Percentiles rank a stretch among this genome's conserved stretches.
phyloP scores from a whole-genome alignment of 116 monocot species.

The Dioscorea cayenensis region DNA sequence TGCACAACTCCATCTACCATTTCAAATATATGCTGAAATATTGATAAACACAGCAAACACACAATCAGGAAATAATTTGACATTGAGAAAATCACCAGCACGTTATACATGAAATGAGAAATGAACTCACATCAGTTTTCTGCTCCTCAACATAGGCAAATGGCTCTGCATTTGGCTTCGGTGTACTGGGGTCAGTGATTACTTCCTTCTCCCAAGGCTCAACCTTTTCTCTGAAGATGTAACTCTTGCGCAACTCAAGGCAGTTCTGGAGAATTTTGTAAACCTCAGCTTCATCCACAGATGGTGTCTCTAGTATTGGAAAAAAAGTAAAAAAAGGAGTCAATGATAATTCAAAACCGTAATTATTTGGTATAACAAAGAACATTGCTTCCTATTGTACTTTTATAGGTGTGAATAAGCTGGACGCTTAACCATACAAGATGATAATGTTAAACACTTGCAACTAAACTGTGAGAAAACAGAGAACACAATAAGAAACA shows the following conservation, averaged over 20 bases:
- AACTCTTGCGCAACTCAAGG: constrained; percentile 75
- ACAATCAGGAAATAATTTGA: not conserved
- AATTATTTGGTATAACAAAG: not conserved
- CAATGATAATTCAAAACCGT: not conserved
- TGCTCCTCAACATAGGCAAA: constrained; percentile 65
- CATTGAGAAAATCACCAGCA: not conserved
- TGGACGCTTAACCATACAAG: no score
- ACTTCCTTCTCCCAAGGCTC: constrained; percentile 96
- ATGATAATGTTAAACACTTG: no score
- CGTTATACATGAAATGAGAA: not conserved
- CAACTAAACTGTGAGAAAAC: not conserved
- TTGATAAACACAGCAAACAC: not conserved
- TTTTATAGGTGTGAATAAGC: no score
- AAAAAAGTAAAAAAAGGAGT: constrained; percentile 4
- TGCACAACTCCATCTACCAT: constrained; percentile 99
- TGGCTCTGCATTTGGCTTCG: constrained; percentile 86
- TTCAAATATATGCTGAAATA: constrained; percentile 75
- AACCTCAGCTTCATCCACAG: constrained; percentile 81
- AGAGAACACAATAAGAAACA: not conserved
- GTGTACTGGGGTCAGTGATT: constrained; percentile 96
- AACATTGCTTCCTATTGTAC: no score
- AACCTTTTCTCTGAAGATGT: constrained; percentile 74
- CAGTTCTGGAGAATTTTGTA: constrained; percentile 87
- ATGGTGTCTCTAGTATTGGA: constrained; percentile 58
- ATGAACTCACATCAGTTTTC: constrained; percentile 67